Conservation (phyloP, 2,329 filamentous ascomycete species). For the Dactylellina drechsleri region DNA sequence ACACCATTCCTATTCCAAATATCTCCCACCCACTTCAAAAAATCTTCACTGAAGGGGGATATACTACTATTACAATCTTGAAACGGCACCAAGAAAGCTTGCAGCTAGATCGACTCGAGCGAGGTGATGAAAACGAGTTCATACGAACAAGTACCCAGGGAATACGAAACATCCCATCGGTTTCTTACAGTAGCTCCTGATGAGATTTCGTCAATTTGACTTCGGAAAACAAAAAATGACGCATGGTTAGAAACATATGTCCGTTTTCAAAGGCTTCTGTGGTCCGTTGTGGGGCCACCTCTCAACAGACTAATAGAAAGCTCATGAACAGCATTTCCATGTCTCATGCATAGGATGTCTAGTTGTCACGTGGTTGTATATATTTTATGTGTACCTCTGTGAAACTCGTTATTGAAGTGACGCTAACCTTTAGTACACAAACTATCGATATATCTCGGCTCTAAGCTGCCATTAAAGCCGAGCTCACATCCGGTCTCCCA, state of each 20-base stretch:
- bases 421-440: not conserved
- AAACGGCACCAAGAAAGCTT: not conserved
- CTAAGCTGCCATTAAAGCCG: conserved; percentile 4
- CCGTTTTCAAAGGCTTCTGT: conserved; percentile 15
- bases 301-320: not conserved
- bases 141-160: not conserved
- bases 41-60: no score
- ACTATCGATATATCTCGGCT: not conserved
- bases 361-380: no score
- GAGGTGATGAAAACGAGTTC: not conserved
- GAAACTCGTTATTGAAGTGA: not conserved
- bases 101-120: not conserved
- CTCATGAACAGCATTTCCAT: not conserved
- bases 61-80: no score
- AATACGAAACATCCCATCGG: not conserved
- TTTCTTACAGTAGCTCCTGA: not conserved
- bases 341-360: not conserved
- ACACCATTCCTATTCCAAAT: conserved; percentile 1
- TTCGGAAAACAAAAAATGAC: conserved; percentile 9
- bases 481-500: not conserved
- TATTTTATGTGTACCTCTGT: not conserved
- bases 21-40: not conserved
- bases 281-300: not conserved
- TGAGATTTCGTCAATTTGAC: not conserved
- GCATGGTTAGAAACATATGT: conserved; percentile 4